A percentile compares a stretch with the other conserved stretches of the same genome.
Evolutionary conservation across 192 early-diverging fungal species (phyloP).

Genomic region (Mortierella claussenii): DNA sequence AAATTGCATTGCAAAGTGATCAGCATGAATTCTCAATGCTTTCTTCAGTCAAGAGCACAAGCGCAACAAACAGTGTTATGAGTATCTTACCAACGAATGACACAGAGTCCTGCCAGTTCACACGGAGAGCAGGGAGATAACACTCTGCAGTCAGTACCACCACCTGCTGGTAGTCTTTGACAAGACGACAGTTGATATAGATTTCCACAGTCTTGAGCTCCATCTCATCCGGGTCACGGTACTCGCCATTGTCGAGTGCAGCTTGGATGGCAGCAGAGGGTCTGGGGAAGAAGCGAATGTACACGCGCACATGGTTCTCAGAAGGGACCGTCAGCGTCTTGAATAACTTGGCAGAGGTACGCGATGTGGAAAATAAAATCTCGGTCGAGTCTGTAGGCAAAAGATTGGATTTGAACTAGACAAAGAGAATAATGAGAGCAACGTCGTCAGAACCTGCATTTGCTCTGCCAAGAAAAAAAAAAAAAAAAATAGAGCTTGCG

Average conservation of each 20-base stretch:
- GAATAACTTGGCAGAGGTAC: slow-evolving; percentile 78
- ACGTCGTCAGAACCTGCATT: too few species aligned
- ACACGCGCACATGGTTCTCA: slow-evolving; percentile 71
- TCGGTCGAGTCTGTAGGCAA: slow-evolving; percentile 71
- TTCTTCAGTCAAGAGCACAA: too few species aligned
- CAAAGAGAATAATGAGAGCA: slow-evolving; percentile 10
- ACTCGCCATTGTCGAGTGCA: slow-evolving; percentile 54
- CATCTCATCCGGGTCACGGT: slow-evolving; percentile 57
- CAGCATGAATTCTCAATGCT: too few species aligned
- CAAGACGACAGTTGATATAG: slow-evolving; percentile 80
- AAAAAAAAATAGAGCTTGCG: background rate
- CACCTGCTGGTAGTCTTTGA: slow-evolving; percentile 84
- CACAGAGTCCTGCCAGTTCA: slow-evolving; percentile 54
- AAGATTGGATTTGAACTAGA: slow-evolving; percentile 72
- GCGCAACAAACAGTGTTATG: too few species aligned
- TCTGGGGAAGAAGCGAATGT: slow-evolving; percentile 69
- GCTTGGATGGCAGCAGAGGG: slow-evolving; percentile 55
- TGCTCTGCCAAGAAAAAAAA: background rate
- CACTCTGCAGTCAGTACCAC: slow-evolving; percentile 71
- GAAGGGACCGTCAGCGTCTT: slow-evolving; percentile 74
- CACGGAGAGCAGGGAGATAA: slow-evolving; percentile 61
- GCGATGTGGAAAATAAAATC: slow-evolving; percentile 80
- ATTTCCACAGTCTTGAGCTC: slow-evolving; percentile 78
- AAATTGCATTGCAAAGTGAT: too few species aligned
- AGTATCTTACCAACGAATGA: slow-evolving; percentile 59